A percentile compares a stretch with the other conserved stretches of the same genome.
Conservation (phyloP, 164 flowering plant genomes). For the Vitis labrusca region DNA sequence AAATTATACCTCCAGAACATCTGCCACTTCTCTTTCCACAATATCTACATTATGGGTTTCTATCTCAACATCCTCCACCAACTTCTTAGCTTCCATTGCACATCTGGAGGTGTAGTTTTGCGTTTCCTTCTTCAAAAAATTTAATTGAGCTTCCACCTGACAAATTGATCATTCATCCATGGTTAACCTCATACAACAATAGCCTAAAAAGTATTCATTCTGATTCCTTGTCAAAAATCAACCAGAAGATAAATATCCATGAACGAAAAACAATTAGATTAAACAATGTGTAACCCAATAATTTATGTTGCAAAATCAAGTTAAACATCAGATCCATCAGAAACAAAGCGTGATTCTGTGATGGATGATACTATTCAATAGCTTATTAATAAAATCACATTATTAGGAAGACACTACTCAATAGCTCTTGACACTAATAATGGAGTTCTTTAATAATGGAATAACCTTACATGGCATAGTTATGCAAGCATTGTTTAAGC, state of each 20-base stretch:
- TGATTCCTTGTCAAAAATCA: not conserved
- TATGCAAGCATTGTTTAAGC: too few species aligned
- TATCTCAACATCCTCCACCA: slow-evolving; percentile 44
- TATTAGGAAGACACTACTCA: too few species aligned
- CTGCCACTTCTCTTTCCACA: slow-evolving; percentile 60
- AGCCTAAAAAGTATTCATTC: not conserved
- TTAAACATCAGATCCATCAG: not conserved
- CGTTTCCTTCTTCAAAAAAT: slow-evolving; percentile 51
- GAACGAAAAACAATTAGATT: not conserved
- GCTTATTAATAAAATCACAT: too few species aligned
- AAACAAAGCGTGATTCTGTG: not conserved
- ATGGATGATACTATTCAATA: too few species aligned
- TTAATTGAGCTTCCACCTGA: slow-evolving; percentile 62
- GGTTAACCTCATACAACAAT: too few species aligned
- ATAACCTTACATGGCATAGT: too few species aligned
- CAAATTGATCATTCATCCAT: not conserved
- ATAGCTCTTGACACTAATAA: too few species aligned
- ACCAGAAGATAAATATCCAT: not conserved
- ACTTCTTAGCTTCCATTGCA: slow-evolving; percentile 47
- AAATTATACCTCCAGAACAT: slow-evolving; percentile 49
- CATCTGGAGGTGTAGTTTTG: slow-evolving; percentile 49
- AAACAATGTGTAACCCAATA: not conserved
- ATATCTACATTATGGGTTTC: slow-evolving; percentile 42
- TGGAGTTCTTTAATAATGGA: too few species aligned
- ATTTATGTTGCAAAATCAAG: not conserved